Evolutionary conservation across 345 rosid genomes (phyloP).

Genomic region (Linum lewisii): DNA sequence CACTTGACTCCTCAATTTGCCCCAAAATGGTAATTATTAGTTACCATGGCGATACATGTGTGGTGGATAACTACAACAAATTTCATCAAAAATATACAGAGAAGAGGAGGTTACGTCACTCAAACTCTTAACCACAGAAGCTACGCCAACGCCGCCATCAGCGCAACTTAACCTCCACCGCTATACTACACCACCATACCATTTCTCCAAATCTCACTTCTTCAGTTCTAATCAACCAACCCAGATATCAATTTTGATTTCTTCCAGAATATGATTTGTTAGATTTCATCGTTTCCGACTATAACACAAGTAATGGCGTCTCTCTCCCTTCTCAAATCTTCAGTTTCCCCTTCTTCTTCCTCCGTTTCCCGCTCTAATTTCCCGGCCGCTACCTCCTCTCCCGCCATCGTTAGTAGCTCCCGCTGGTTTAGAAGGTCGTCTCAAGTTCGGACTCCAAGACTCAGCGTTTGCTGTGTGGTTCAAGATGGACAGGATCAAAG

Average conservation of each 20-base stretch:
- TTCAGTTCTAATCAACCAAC: too few species aligned
- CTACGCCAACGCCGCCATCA: conserved; percentile 3
- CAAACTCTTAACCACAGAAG: conserved; percentile 27
- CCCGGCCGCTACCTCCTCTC: conserved; percentile 24
- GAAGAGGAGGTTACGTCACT: neutral
- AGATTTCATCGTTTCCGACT: conserved; percentile 9
- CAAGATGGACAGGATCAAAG: conserved; percentile 45
- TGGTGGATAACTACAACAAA: neutral
- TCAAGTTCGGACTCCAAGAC: conserved; percentile 11
- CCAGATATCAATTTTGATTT: neutral
- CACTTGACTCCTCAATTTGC: too few species aligned
- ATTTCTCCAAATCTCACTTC: neutral
- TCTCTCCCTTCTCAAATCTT: conserved; percentile 31
- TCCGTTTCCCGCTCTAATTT: conserved; percentile 37
- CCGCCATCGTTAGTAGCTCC: conserved; percentile 23
- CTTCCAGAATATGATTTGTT: neutral
- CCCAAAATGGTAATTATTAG: too few species aligned
- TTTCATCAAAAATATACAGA: neutral
- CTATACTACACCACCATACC: conserved; percentile 20
- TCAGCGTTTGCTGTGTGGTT: conserved; percentile 38
- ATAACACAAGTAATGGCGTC: conserved; percentile 37
- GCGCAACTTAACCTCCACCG: conserved; percentile 19
- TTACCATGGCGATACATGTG: too few species aligned
- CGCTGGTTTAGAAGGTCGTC: conserved; percentile 9
- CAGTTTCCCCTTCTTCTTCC: conserved; percentile 36